Evolutionary conservation across 2,329 filamentous ascomycete species (phyloP).

Genomic region (Drechslerella coelobrocha): DNA sequence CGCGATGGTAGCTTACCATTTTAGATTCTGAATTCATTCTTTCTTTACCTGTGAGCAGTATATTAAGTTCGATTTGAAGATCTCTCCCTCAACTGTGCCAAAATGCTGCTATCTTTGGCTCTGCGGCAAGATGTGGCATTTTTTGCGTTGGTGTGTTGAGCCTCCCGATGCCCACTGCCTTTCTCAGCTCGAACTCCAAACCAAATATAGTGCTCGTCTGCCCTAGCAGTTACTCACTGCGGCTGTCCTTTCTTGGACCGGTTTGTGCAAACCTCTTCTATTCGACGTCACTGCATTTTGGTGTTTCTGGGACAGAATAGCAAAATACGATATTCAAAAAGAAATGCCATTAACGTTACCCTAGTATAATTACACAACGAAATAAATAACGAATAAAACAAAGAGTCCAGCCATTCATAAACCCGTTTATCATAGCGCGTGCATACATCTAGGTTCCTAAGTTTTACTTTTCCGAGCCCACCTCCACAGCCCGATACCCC

Average conservation of each 20-base stretch:
- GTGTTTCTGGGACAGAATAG: too few species aligned
- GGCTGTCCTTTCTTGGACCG: too few species aligned
- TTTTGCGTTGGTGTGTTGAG: not conserved
- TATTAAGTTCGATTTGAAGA: not conserved
- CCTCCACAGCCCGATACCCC: not conserved
- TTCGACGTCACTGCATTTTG: not conserved
- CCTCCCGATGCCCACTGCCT: not conserved
- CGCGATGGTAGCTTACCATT: not conserved
- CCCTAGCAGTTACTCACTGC: too few species aligned
- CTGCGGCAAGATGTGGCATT: not conserved
- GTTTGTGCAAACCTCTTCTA: too few species aligned
- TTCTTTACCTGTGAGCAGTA: not conserved
- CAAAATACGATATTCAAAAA: not conserved
- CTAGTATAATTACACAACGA: conserved; percentile 1
- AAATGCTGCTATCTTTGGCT: not conserved
- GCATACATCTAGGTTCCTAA: too few species aligned
- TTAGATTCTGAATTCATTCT: not conserved
- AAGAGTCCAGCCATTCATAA: not conserved
- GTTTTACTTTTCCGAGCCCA: too few species aligned
- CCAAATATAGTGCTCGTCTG: not conserved
- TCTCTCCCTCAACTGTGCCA: too few species aligned
- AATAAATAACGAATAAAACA: not conserved
- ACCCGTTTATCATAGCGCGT: not conserved
- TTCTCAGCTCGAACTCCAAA: not conserved
- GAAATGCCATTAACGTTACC: not conserved